Evolutionary conservation across 2,329 filamentous ascomycete species (phyloP).

Genomic region (Trematosphaeria pertusa): DNA sequence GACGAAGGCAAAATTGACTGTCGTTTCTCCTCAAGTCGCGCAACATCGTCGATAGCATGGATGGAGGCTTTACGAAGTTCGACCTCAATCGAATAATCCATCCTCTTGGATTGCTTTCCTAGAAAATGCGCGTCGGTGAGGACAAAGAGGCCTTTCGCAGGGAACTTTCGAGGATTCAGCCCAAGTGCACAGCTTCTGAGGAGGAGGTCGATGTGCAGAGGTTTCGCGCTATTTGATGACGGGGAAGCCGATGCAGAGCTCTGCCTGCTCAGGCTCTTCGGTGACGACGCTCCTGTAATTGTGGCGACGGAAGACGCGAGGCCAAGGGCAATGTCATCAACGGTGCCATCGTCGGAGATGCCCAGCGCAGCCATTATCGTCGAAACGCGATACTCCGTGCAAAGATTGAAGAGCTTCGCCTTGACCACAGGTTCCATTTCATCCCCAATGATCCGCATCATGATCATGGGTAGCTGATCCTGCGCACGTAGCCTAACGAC

Average conservation of each 20-base stretch:
- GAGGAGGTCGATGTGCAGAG: conserved; percentile 72
- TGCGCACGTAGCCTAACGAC: conserved; percentile 51
- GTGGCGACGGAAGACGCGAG: conserved; percentile 82
- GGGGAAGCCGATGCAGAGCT: conserved; percentile 33
- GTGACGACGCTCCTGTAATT: conserved; percentile 69
- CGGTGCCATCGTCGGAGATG: conserved; percentile 66
- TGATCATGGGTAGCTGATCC: conserved; percentile 70
- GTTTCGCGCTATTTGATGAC: conserved; percentile 36
- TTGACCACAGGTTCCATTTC: conserved; percentile 93
- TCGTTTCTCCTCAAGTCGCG: conserved; percentile 49
- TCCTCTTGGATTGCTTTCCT: conserved; percentile 70
- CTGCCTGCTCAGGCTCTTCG: conserved; percentile 46
- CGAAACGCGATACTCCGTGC: conserved; percentile 86
- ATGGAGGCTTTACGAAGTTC: conserved; percentile 82
- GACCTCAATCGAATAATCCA: conserved; percentile 68
- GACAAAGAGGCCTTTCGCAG: conserved; percentile 79
- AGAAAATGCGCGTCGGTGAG: conserved; percentile 78
- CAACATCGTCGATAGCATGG: conserved; percentile 79
- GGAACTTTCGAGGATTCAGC: conserved; percentile 77
- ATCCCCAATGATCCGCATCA: conserved; percentile 89
- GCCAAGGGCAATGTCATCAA: conserved; percentile 74
- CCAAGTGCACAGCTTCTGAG: conserved; percentile 83
- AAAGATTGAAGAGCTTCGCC: conserved; percentile 82
- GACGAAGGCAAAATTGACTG: conserved; percentile 13
- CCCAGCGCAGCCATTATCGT: conserved; percentile 81